A percentile compares a stretch with the other conserved stretches of the same genome.
These are phyloP conservation scores for Emericellopsis cladophorae DNA, from an alignment of 2,329 filamentous ascomycete species.

Conservation along the genomic window DNA sequence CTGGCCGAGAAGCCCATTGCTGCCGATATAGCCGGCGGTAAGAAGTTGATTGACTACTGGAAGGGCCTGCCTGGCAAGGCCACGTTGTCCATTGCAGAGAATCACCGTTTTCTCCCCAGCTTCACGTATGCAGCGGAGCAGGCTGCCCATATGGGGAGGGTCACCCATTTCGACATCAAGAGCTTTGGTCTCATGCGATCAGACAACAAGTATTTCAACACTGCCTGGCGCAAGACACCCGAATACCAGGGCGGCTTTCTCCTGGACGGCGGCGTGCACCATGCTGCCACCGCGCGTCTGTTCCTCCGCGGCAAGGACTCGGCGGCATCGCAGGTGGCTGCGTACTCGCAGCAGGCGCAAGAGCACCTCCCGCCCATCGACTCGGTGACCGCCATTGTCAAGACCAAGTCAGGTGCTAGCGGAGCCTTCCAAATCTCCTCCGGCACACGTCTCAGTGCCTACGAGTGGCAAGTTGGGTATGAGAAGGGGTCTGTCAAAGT, in stretches of 20 bases:
- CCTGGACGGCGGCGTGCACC: slow-evolving; percentile 66
- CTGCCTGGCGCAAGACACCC: slow-evolving; percentile 52
- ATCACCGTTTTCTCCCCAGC: slow-evolving; percentile 51
- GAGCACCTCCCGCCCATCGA: slow-evolving; percentile 52
- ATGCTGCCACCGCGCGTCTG: slow-evolving; percentile 46
- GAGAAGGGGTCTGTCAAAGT: slow-evolving; percentile 43
- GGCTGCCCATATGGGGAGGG: slow-evolving; percentile 13
- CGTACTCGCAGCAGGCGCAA: slow-evolving; percentile 41
- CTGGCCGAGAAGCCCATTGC: slow-evolving; percentile 59
- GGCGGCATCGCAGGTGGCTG: slow-evolving; percentile 30
- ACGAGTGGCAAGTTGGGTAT: slow-evolving; percentile 43
- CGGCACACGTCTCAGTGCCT: slow-evolving; percentile 39
- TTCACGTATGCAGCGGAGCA: slow-evolving; percentile 39
- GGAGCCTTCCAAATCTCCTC: slow-evolving; percentile 46
- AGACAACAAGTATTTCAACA: slow-evolving; percentile 34
- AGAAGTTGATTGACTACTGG: slow-evolving; percentile 24
- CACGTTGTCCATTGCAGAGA: slow-evolving; percentile 56
- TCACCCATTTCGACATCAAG: slow-evolving; percentile 33
- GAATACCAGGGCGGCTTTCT: slow-evolving; percentile 65
- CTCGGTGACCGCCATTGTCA: slow-evolving; percentile 47
- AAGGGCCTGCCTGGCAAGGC: slow-evolving; percentile 12
- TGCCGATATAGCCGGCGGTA: slow-evolving; percentile 35
- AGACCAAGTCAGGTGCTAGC: slow-evolving; percentile 36
- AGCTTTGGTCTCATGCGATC: slow-evolving; percentile 20
- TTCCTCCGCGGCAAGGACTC: slow-evolving; percentile 37